Conservation (phyloP, 495 filamentous ascomycete species). For the Trichoderma orchidacearum region DNA sequence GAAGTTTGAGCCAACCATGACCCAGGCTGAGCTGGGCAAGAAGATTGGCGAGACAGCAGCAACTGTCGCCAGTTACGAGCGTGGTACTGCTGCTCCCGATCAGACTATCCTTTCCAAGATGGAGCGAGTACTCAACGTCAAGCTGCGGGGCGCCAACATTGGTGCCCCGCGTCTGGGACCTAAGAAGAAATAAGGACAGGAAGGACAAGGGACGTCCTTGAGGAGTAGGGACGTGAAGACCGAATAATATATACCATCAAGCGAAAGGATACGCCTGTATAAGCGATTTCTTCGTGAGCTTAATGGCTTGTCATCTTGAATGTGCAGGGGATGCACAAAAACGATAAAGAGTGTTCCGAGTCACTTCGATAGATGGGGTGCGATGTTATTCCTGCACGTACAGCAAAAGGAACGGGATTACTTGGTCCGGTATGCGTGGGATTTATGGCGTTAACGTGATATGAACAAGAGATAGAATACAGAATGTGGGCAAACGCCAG, state of each 20-base stretch:
- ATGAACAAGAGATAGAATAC: not conserved
- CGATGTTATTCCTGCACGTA: not conserved
- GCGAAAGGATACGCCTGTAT: not conserved
- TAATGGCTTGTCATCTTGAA: not conserved
- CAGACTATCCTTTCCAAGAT: constrained; percentile 70
- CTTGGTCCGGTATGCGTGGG: not conserved
- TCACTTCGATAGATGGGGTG: not conserved
- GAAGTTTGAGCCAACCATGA: constrained; percentile 73
- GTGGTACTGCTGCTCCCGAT: constrained; percentile 65
- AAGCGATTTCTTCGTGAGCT: no score
- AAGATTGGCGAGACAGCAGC: constrained; percentile 80
- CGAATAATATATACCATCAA: not conserved
- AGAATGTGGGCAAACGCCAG: not conserved
- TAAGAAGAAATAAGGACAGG: constrained; percentile 40
- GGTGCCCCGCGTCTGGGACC: constrained; percentile 31
- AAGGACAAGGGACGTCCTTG: constrained; percentile 3
- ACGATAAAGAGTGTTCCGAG: not conserved
- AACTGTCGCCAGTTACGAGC: constrained; percentile 76
- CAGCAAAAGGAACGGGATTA: constrained; percentile 2
- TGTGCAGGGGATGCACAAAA: not conserved
- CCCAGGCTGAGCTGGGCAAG: constrained; percentile 90
- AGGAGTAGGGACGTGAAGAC: not conserved
- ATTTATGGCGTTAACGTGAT: not conserved
- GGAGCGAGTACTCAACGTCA: constrained; percentile 76
- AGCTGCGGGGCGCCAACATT: constrained; percentile 67